phyloP scores from a whole-genome alignment of 768 basidiomycete species.

The Calocybe cyanea region DNA sequence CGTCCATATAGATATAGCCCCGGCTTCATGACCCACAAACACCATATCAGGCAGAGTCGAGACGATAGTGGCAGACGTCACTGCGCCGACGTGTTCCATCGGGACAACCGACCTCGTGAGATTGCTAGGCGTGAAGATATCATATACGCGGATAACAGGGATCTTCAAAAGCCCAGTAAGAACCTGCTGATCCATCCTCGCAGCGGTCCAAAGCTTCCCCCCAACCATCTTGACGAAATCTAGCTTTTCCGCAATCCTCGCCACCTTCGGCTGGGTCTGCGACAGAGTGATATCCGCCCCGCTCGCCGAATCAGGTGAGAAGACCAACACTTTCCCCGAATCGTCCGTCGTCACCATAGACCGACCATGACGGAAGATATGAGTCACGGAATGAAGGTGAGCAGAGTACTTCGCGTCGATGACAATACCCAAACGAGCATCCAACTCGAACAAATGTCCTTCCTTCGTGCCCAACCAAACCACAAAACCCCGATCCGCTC shows the following conservation, averaged over 20 bases:
- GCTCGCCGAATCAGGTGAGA: conserved; percentile 41
- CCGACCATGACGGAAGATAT: conserved; percentile 69
- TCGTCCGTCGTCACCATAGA: conserved; percentile 85
- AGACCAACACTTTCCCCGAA: conserved; percentile 76
- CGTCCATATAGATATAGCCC: conserved; percentile 82
- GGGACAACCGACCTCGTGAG: conserved; percentile 54
- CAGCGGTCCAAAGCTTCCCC: conserved; percentile 82
- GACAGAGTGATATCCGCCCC: conserved; percentile 42
- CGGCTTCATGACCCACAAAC: conserved; percentile 91
- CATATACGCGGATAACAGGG: conserved; percentile 80
- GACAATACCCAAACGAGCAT: conserved; percentile 58
- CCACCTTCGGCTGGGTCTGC: conserved; percentile 49
- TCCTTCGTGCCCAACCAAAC: conserved; percentile 92
- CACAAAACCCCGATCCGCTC: conserved; percentile 53
- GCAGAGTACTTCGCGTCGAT: conserved; percentile 54
- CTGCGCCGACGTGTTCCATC: conserved; percentile 71
- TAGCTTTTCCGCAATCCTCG: conserved; percentile 76
- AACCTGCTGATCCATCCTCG: conserved; percentile 47
- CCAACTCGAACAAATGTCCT: conserved; percentile 81
- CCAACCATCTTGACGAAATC: conserved; percentile 74
- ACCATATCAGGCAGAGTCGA: conserved; percentile 63
- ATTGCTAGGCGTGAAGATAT: conserved; percentile 60
- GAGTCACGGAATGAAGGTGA: conserved; percentile 63
- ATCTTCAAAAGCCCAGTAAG: conserved; percentile 37
- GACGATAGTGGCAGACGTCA: conserved; percentile 76